These are phyloP conservation scores for Epichloe sibirici DNA, from an alignment of 2,329 filamentous ascomycete species.

Conservation along the genomic window DNA sequence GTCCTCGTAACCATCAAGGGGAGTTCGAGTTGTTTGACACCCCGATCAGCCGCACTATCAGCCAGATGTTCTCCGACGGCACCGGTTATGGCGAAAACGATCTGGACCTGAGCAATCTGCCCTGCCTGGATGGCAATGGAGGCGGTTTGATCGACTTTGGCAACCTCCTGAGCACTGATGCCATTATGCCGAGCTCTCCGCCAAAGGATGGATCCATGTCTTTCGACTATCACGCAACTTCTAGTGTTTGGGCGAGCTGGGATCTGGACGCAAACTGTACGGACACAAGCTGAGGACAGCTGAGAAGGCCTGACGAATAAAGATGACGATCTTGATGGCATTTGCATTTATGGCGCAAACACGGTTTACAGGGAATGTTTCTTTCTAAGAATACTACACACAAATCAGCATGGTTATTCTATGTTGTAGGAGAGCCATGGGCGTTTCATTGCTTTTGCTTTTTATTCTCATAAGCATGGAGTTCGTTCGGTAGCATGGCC, in stretches of 20 bases:
- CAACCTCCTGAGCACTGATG: conserved; percentile 34
- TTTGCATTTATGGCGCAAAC: not conserved
- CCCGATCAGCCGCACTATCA: conserved; percentile 50
- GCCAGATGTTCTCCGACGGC: conserved; percentile 49
- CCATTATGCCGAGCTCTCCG: conserved; percentile 36
- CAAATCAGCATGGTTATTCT: not conserved
- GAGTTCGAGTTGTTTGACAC: conserved; percentile 34
- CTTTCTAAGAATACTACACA: not conserved
- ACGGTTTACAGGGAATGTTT: not conserved
- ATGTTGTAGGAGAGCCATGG: not conserved
- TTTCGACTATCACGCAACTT: conserved; percentile 20
- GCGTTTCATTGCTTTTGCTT: not conserved
- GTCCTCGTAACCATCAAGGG: conserved; percentile 27
- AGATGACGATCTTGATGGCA: not conserved
- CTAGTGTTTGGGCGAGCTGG: conserved; percentile 20
- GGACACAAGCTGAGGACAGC: not conserved
- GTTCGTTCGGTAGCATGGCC: not conserved
- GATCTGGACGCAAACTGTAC: conserved; percentile 5
- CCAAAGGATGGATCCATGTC: conserved; percentile 18
- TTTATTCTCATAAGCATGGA: not conserved
- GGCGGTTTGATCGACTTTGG: conserved; percentile 32
- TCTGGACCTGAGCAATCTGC: conserved; percentile 30
- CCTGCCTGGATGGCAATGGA: conserved; percentile 25
- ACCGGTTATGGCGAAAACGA: conserved; percentile 33
- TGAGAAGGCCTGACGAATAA: not conserved